Evolutionary conservation across 2,329 filamentous ascomycete species (phyloP), one percentile per base, ranked within the genome.

Genomic region (Huntiella moniliformis): DNA sequence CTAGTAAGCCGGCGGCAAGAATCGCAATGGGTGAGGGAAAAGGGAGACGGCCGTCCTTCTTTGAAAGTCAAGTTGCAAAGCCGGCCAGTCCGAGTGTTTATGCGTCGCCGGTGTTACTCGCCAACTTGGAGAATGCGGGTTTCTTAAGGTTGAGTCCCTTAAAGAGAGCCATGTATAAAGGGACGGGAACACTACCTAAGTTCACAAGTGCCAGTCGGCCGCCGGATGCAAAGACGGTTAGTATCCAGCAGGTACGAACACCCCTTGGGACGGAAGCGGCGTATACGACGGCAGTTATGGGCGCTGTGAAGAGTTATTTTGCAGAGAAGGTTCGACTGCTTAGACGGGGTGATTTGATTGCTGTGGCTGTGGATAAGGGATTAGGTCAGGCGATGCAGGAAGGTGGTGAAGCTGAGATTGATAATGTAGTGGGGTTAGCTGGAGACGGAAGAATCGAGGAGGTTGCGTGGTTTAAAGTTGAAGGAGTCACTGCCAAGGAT

Each of bases 381-480:
- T 70, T 96, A 1, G 88, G 86, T 2, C 74, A 80, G 48, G 81
- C 82, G 2, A 69, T 95, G 3, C 87, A 87, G 52, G 82, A 92
- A 55, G 70, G 73, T 45, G 73, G 71, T 8, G 42, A 49, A 22
- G 67, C 71, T 3, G 74, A 77, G 40, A 77, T 88, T 31, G 84
- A 93, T 48, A 86, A 94, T 51, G 70, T 67, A 45, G 64, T 72
- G 55, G 66, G 69, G 1, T 61, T 75, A 51, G 44, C 48, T 15
- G 39, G 16, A 16, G n/a, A 38, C 2, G 70, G 73, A 28, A 18
- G 38, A 7, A 41, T 40, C 31, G 74, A 71, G 60, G 73, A 67
- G 28, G 82, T 93, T 15, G 87, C 84, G 5, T 98, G 91, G 91
- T 96, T 95, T 67, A 83, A 79, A 52, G 81, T 98, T 36, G 80